Evolutionary conservation across 805 yeast genomes (phyloP).

Genomic region (Cyberlindnera suaveolens): DNA sequence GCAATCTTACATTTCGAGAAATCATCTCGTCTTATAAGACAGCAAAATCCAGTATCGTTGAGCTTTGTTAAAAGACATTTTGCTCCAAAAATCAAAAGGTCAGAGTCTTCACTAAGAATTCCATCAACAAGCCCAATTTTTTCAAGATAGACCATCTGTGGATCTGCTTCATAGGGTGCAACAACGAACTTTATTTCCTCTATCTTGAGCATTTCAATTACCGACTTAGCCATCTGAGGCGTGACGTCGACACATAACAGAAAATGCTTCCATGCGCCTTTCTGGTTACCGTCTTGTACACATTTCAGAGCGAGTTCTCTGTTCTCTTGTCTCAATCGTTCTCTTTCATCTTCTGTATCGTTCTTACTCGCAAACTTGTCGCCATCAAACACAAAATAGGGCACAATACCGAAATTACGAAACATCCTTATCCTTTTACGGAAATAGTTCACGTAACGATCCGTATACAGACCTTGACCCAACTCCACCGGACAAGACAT

Average conservation of each 20-base stretch:
- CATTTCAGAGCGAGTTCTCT: slow-evolving; percentile 46
- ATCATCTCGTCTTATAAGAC: slow-evolving; percentile 56
- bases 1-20: slow-evolving; percentile 45
- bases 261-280: slow-evolving; percentile 59
- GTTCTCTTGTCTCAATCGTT: slow-evolving; percentile 50
- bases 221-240: slow-evolving; percentile 83
- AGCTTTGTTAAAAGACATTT: slow-evolving; percentile 69
- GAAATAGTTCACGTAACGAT: slow-evolving; percentile 65
- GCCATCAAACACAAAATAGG: slow-evolving; percentile 92
- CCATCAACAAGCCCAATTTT: slow-evolving; percentile 70
- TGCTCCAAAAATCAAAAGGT: slow-evolving; percentile 85
- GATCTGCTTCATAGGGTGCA: slow-evolving; percentile 98
- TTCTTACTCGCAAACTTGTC: slow-evolving; percentile 75
- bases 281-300: slow-evolving; percentile 46
- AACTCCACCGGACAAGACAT: slow-evolving; percentile 80
- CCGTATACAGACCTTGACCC: slow-evolving; percentile 63
- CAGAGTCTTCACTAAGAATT: slow-evolving; percentile 91
- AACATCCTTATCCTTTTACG: slow-evolving; percentile 63
- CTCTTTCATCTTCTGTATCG: slow-evolving; percentile 64
- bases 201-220: slow-evolving; percentile 63
- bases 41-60: slow-evolving; percentile 62
- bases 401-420: slow-evolving; percentile 58
- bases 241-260: slow-evolving; percentile 82
- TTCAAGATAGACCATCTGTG: slow-evolving; percentile 91
- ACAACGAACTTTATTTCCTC: slow-evolving; percentile 66